Conservation (phyloP, 257 asterid genomes). For the Leonotis leonurus region DNA sequence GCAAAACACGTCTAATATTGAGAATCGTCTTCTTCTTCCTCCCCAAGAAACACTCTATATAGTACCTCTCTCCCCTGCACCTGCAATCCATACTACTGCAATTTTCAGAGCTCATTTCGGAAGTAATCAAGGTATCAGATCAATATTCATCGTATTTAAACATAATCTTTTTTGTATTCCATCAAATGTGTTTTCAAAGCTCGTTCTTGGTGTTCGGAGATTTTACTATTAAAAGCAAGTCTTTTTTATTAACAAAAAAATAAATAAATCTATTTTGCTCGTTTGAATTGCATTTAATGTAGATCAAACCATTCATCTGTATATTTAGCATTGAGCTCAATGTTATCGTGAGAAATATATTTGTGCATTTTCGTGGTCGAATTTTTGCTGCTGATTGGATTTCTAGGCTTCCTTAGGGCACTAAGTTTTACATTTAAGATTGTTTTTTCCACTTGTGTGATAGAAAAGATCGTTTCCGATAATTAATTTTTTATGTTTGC, state of each 20-base stretch:
- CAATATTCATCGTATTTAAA: background rate
- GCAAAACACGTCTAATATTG: background rate
- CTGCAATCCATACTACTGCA: background rate
- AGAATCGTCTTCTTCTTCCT: background rate
- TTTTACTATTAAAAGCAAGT: background rate
- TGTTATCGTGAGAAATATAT: background rate
- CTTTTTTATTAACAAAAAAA: background rate
- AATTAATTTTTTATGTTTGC: no score
- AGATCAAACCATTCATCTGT: background rate
- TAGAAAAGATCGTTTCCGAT: background rate
- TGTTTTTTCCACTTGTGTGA: background rate
- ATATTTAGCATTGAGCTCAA: background rate
- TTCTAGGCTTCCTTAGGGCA: background rate
- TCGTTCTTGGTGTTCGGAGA: background rate
- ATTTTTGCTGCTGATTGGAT: background rate
- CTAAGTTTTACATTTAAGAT: background rate
- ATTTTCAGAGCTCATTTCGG: background rate
- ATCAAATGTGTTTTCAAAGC: background rate
- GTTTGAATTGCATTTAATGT: background rate
- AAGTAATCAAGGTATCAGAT: background rate
- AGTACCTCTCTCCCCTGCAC: background rate
- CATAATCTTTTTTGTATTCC: background rate
- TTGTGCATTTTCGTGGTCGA: background rate
- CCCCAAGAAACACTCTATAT: slow-evolving; percentile 12
- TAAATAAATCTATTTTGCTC: no score